These are phyloP conservation scores for Blastomyces gilchristii DNA, from an alignment of 2,329 filamentous ascomycete species.

Conservation along the genomic window DNA sequence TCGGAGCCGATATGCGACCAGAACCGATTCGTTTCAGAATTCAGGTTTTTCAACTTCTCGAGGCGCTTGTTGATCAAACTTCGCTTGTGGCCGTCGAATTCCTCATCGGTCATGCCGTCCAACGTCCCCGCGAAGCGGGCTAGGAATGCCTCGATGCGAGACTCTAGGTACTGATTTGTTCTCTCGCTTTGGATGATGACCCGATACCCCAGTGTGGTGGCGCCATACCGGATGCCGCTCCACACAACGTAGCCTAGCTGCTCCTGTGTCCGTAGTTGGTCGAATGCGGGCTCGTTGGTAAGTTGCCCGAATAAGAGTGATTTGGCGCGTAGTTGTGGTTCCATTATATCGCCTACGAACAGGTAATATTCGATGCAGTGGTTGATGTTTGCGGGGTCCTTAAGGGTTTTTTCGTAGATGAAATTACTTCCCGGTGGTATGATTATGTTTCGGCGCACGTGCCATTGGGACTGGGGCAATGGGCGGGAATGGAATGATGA, in stretches of 20 bases:
- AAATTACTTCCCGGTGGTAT: constrained; percentile 73
- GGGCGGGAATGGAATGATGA: constrained; percentile 62
- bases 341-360: constrained; percentile 57
- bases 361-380: constrained; percentile 74
- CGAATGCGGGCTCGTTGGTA: constrained; percentile 84
- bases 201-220: constrained; percentile 74
- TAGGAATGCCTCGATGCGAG: constrained; percentile 78
- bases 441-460: constrained; percentile 63
- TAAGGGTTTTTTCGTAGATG: constrained; percentile 68
- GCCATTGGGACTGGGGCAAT: constrained; percentile 69
- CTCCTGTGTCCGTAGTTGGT: constrained; percentile 91
- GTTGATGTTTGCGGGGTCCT: constrained; percentile 82
- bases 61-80: constrained; percentile 77
- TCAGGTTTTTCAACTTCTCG: constrained; percentile 86
- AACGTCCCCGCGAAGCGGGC: constrained; percentile 55
- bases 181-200: constrained; percentile 92
- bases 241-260: constrained; percentile 96
- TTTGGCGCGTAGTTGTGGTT: constrained; percentile 63
- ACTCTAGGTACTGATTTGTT: constrained; percentile 71
- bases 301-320: constrained; percentile 78
- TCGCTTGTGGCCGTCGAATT: constrained; percentile 85
- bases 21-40: constrained; percentile 70
- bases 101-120: constrained; percentile 64
- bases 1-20: constrained; percentile 80
- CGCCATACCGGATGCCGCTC: constrained; percentile 59